Evolutionary conservation across 352 stramenopile species (phyloP), one percentile per base, ranked within the genome.

Genomic region (Pythium rhizo-oryzae): DNA sequence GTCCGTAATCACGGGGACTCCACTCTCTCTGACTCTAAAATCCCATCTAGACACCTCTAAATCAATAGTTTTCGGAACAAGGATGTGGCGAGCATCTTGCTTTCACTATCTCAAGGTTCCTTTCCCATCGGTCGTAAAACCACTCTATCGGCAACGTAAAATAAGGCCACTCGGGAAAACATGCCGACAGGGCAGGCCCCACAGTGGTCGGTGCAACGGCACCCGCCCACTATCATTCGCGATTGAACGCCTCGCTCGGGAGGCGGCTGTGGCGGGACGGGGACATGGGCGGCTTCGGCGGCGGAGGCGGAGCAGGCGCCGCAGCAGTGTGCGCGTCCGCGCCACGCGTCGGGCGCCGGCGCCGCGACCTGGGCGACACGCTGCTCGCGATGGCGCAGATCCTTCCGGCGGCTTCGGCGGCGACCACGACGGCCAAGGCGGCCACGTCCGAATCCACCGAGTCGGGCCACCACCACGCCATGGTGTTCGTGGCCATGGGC

Each of bases 351-450:
- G 25, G 44, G 28, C 24, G 43, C 15, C 23, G 30, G 19, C 58
- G 44, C 5, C 75, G 80, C 50, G 76, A 89, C 50, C 70, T 90
- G 12, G 82, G 80, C 50, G 84, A 92, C 60, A 62, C 83, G n/a
- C 70, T 90, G 16, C 70, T 92, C 25, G 62, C 73, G 4, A 43
- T 83, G 13, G 69, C 74, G 16, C 72, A 71, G 25, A 69, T 85
- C 46, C 50, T 70, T 25, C 67, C 62, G 11, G n/a, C 53, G 7
- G 28, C 25, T 19, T 7, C 44, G 41, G 41, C 44, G 41, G 41
- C 41, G 41, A n/a, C 41, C 13, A 39, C 33, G 35, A 37, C 12
- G 19, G 9, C 37, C n/a, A 44, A 50, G 44, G 7, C 39, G 39
- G 39, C 39, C 2, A 8, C 39, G 39, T 46, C 16, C 39, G 16